Evolutionary conservation across 129 eudicot species (phyloP), one percentile per base, ranked within the genome.

Genomic region (Artemisia tridentata): DNA sequence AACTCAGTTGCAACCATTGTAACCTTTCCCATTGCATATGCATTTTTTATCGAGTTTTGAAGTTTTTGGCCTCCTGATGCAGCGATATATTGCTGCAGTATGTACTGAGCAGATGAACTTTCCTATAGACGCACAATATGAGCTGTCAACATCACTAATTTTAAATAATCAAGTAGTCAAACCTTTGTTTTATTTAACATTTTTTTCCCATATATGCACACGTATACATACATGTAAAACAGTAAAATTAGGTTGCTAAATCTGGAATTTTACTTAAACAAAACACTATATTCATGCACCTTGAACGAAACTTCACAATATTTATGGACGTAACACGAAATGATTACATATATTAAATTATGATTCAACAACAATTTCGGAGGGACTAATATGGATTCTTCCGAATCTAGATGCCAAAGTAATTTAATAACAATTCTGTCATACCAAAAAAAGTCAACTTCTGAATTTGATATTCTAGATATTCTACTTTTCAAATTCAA

Each of bases 61-160:
- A 87, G 78, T 75, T 87, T 87, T 78, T 77, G 89, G 34, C 95
- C 97, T 16, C 97, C 97, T 2, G 88, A 87, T 23, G 97, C 97
- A 56, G 97, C 97, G 10, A 77, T 85, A 70, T 83, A 90, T 69
- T 90, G 97, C 69, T 90, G 97, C 83, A 90, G 68, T 81, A 90
- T 90, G 82, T 90, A 90, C 69, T 87, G 95, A 15, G 97, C 97
- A 25, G 97, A 90, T 0, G 97, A 87, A 19, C 80, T 85, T 87
- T 90, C 97, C 97, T 90, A 70, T 7, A 25, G 2, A n/a, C 1
- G 18, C 25, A 38, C 27, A 15, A 31, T 16, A 60, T 25, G 34
- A 48, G 47, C 69, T 55, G 13, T 77, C 76, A 63, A 70, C 41
- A 70, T 75, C 58, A 18, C 12, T 21, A 67, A 7, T 41, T 54